Evolutionary conservation across 2,329 filamentous ascomycete genomes (phyloP).

Genomic region (Colletotrichum somersetense): DNA sequence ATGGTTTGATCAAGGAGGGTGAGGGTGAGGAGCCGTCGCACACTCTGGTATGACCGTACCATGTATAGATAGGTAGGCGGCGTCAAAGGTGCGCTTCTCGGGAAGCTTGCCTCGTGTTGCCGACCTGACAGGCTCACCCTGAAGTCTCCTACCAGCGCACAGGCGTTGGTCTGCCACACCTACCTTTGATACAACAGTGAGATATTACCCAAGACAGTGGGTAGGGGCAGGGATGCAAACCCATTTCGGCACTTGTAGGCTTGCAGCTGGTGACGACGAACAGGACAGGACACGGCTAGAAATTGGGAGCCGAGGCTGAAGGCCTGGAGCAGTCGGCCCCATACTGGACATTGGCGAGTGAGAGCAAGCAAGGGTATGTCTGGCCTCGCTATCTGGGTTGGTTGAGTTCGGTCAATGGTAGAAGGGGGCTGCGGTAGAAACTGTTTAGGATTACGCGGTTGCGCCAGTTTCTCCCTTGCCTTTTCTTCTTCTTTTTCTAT

Average conservation of each 20-base stretch:
- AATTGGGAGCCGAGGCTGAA: conserved; percentile 7
- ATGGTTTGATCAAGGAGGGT: conserved; percentile 30
- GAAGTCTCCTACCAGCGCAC: conserved; percentile 35
- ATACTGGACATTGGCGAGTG: not conserved
- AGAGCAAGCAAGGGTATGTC: not conserved
- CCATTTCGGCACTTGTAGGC: conserved; percentile 20
- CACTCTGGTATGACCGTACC: not conserved
- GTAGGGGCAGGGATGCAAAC: conserved; percentile 38
- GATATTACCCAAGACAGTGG: conserved; percentile 30
- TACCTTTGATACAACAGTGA: conserved; percentile 9
- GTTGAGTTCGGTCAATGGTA: conserved; percentile 29
- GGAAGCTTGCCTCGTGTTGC: conserved; percentile 14
- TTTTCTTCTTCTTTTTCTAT: not conserved
- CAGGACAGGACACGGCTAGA: conserved; percentile 26
- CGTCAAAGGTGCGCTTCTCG: conserved; percentile 11
- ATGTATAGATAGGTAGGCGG: not conserved
- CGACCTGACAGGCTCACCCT: conserved; percentile 29
- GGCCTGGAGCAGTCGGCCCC: conserved; percentile 1
- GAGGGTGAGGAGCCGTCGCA: not conserved
- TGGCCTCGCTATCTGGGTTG: conserved; percentile 17
- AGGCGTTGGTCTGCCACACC: conserved; percentile 36
- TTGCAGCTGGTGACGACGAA: conserved; percentile 19
- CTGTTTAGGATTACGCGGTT: conserved; percentile 17
- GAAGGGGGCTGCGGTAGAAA: conserved; percentile 19
- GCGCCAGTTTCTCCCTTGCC: conserved; percentile 4